phyloP scores from a whole-genome alignment of 768 basidiomycete genomes.

The Termitomyces sp. region DNA sequence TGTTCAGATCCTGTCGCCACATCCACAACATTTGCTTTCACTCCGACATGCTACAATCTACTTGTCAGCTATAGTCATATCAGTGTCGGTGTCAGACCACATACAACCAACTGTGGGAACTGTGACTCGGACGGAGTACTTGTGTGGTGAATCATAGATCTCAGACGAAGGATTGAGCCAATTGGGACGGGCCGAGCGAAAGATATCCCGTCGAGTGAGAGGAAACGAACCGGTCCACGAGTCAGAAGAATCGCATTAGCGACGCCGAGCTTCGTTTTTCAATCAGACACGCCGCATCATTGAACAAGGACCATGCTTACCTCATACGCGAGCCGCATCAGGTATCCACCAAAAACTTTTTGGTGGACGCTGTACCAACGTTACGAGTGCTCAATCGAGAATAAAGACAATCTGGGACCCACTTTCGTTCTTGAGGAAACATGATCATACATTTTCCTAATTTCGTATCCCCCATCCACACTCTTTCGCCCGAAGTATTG shows the following conservation, averaged over 20 bases:
- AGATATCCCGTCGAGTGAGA: slow-evolving; percentile 75
- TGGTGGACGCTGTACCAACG: slow-evolving; percentile 58
- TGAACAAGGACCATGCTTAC: slow-evolving; percentile 23
- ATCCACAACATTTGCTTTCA: slow-evolving; percentile 69
- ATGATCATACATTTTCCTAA: slow-evolving; percentile 69
- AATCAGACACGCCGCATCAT: neutral
- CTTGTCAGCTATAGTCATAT: neutral
- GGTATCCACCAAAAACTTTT: slow-evolving; percentile 76
- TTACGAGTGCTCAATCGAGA: neutral
- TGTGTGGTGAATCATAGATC: slow-evolving; percentile 62
- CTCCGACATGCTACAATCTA: slow-evolving; percentile 55
- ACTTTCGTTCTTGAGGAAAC: slow-evolving; percentile 87
- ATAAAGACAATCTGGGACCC: slow-evolving; percentile 17
- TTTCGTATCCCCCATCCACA: slow-evolving; percentile 73
- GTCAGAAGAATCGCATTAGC: slow-evolving; percentile 69
- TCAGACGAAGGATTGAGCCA: slow-evolving; percentile 73
- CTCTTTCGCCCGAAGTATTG: slow-evolving; percentile 33
- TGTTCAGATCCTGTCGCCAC: slow-evolving; percentile 58
- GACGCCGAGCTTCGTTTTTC: slow-evolving; percentile 53
- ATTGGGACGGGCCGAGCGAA: slow-evolving; percentile 81
- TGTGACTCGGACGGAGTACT: slow-evolving; percentile 31
- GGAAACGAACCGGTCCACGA: slow-evolving; percentile 59
- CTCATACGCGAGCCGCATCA: slow-evolving; percentile 69
- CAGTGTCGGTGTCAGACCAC: slow-evolving; percentile 19
- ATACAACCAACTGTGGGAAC: slow-evolving; percentile 54